A percentile compares a stretch with the other conserved stretches of the same genome.
Conservation (phyloP, 441 rosid species). For the Francoa sonchifolia region DNA sequence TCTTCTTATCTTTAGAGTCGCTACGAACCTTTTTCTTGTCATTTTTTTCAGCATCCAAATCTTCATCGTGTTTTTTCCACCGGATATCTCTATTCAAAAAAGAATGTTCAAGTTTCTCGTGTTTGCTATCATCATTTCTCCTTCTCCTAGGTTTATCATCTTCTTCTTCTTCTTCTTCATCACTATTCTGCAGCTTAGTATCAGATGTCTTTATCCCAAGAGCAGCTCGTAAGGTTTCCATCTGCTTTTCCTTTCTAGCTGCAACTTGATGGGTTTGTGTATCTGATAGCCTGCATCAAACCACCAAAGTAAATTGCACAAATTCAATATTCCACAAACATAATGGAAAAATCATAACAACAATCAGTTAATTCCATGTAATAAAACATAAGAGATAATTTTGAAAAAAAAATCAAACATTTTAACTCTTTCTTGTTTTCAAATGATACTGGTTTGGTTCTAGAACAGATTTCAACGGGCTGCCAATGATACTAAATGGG, state of each 20-base stretch:
- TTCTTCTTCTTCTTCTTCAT: constrained; percentile 21
- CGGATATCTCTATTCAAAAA: constrained; percentile 52
- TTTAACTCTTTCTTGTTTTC: too few species aligned
- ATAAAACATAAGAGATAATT: too few species aligned
- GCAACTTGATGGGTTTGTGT: constrained; percentile 92
- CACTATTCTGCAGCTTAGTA: constrained; percentile 19
- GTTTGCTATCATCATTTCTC: constrained; percentile 25
- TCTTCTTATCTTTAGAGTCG: constrained; percentile 32
- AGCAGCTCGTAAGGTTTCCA: constrained; percentile 77
- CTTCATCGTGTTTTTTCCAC: constrained; percentile 30
- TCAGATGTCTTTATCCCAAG: constrained; percentile 43
- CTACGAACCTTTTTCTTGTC: constrained; percentile 27
- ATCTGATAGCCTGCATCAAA: constrained; percentile 45
- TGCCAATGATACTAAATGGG: too few species aligned
- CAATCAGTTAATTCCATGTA: not conserved
- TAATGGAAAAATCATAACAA: not conserved
- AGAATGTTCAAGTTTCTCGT: constrained; percentile 55
- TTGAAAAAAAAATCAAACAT: too few species aligned
- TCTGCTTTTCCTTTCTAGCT: constrained; percentile 86
- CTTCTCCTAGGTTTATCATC: constrained; percentile 13
- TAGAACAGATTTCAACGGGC: too few species aligned
- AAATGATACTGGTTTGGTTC: too few species aligned
- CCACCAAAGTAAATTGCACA: not conserved
- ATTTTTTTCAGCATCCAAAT: constrained; percentile 25
- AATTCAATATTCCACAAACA: not conserved